phyloP scores from a whole-genome alignment of 306 rosid genomes.

The Castanea crenata region DNA sequence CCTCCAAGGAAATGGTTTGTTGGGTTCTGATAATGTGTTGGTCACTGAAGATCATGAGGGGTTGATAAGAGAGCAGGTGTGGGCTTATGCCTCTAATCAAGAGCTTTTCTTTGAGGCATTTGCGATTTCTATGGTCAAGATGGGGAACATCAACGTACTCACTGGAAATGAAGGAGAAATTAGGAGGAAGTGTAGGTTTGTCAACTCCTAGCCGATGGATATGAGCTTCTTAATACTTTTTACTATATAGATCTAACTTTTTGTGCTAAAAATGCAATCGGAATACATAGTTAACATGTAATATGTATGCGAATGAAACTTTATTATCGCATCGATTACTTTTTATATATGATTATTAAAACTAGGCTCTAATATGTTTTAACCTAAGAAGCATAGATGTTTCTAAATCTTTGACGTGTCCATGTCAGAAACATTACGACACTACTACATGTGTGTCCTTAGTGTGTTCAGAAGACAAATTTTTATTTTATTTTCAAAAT shows the following conservation, averaged over 20 bases:
- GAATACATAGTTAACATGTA: not conserved
- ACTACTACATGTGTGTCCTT: no score
- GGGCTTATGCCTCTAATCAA: slow-evolving; percentile 68
- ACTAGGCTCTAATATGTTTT: no score
- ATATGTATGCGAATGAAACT: no score
- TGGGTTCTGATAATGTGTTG: slow-evolving; percentile 73
- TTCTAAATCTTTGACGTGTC: no score
- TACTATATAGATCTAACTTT: slow-evolving; percentile 17
- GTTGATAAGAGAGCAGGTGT: slow-evolving; percentile 42
- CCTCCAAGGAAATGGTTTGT: slow-evolving; percentile 68
- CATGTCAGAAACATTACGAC: no score
- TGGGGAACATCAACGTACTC: slow-evolving; percentile 81
- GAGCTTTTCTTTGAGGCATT: slow-evolving; percentile 63
- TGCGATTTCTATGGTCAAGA: slow-evolving; percentile 67
- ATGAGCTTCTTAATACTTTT: not conserved
- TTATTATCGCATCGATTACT: no score
- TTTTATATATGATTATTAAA: no score
- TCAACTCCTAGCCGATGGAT: slow-evolving; percentile 35
- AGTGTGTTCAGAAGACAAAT: no score
- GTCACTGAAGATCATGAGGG: slow-evolving; percentile 58
- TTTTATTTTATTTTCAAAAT: no score
- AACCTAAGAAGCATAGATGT: no score
- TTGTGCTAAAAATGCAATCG: slow-evolving; percentile 25
- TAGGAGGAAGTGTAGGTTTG: slow-evolving; percentile 71
- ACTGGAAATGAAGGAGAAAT: slow-evolving; percentile 65